Evolutionary conservation across 805 yeast species (phyloP), one percentile per base, ranked within the genome.

Genomic region (Maudiozyma pseudohumilis): DNA sequence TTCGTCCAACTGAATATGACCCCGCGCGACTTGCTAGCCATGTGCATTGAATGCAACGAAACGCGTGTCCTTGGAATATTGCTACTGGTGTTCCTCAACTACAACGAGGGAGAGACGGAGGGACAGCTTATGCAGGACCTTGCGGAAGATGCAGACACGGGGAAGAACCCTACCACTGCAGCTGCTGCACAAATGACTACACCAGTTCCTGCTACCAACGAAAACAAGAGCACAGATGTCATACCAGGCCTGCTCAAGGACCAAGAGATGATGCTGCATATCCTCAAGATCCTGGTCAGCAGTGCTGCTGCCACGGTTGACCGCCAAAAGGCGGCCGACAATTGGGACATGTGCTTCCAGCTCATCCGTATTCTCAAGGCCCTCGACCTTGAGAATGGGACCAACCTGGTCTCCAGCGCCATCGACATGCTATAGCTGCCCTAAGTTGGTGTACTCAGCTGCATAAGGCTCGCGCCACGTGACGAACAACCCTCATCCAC

Each of bases 271-370:
- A 53, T 59, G 51, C 32, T 55, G n/a, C 49, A 51, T 38, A 55
- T 59, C 11, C 29, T 59, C 20, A 42, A 50, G 29, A 39, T 56
- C 10, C 42, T 59, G 6, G 60, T 56, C 6, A 42, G 48, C 16
- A 50, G 55, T 34, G 63, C 61, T 3, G 50, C 57, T 2, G 42
- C 43, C 18, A 32, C 56, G 1, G 32, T 45, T 4, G 54, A 50
- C 20, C 40, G 41, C 11, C 40, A 37, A 7, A 46, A 45, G 32
- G 61, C 63, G 5, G 48, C 52, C 4, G 60, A 56, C 10, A 49
- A 50, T 3, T 59, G 63, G 63, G 61, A 56, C 20, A 49, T 59
- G 58, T 55, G 61, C 19, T 56, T 59, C 41, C 63, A 59, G 35
- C 38, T 59, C 23, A 47, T 52, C 20, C 38, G 61, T 23, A 42